Conservation (phyloP, 495 filamentous ascomycete species). For the Trichodelitschia bisporula region DNA sequence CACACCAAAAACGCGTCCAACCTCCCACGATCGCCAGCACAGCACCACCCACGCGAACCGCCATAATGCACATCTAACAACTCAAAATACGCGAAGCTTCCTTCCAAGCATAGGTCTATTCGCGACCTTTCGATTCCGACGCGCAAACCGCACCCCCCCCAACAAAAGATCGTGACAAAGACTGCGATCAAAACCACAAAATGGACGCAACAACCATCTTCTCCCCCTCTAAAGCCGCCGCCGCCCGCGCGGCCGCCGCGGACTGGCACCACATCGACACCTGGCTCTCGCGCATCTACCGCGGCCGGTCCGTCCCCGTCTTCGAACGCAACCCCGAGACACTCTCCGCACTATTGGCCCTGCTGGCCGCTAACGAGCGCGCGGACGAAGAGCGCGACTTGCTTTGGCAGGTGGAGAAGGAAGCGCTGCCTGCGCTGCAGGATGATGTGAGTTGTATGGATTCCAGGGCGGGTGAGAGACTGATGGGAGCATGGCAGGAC, state of each 20-base stretch:
- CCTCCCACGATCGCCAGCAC: no score
- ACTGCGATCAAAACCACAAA: no score
- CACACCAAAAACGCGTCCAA: no score
- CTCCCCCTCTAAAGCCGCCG: conserved; percentile 43
- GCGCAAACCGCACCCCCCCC: no score
- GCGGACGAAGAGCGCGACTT: conserved; percentile 52
- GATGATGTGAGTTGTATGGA: conserved; percentile 13
- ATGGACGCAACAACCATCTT: conserved; percentile 32
- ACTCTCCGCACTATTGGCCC: conserved; percentile 45
- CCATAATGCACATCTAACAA: no score
- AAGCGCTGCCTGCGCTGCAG: conserved; percentile 23
- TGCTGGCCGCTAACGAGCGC: conserved; percentile 53
- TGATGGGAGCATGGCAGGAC: conserved; percentile 1
- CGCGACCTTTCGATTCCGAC: no score
- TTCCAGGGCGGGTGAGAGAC: conserved; percentile 1
- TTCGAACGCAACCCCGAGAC: conserved; percentile 80
- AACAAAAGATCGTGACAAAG: no score
- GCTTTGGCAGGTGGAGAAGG: conserved; percentile 29
- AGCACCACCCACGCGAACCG: no score
- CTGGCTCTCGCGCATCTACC: conserved; percentile 51
- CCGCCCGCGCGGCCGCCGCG: conserved; percentile 38
- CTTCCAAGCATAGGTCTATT: no score
- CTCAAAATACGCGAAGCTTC: no score
- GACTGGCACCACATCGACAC: conserved; percentile 74
- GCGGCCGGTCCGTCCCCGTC: conserved; percentile 29